phyloP scores from a whole-genome alignment of 2,329 filamentous ascomycete genomes.

The Arthrobotrys megalospora region DNA sequence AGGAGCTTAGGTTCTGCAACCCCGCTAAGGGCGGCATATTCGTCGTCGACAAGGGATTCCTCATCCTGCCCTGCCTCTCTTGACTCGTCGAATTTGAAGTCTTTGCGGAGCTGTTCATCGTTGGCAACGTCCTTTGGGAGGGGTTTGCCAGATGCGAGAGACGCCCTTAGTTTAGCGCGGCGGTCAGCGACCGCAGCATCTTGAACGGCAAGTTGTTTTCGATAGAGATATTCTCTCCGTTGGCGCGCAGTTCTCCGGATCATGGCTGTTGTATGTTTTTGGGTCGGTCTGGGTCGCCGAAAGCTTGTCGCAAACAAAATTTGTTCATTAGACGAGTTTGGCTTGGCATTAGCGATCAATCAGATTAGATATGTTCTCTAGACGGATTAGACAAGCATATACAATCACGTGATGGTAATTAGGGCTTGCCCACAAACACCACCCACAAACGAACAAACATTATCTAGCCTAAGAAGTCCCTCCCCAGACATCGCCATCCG shows the following conservation, averaged over 20 bases:
- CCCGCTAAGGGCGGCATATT: conserved; percentile 91
- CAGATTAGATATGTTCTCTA: not conserved
- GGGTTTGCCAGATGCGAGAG: conserved; percentile 85
- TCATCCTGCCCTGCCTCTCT: conserved; percentile 73
- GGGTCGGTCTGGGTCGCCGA: not conserved
- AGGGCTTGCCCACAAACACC: conserved; percentile 37
- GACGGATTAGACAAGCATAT: conserved; percentile 13
- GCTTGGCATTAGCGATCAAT: conserved; percentile 4
- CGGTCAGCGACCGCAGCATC: conserved; percentile 96
- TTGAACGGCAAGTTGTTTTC: conserved; percentile 85
- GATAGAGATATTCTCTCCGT: conserved; percentile 89
- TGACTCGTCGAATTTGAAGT: conserved; percentile 95
- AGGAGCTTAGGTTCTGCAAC: conserved; percentile 90
- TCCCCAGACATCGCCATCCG: conserved; percentile 5
- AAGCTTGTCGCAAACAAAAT: conserved; percentile 18
- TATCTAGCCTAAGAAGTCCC: not conserved
- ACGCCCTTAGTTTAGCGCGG: conserved; percentile 85
- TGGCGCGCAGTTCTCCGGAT: conserved; percentile 73
- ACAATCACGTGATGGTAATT: conserved; percentile 34
- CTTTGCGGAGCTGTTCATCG: conserved; percentile 84
- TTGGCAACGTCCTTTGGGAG: conserved; percentile 76
- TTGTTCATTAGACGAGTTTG: not conserved
- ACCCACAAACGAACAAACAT: conserved; percentile 11
- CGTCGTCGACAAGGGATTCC: conserved; percentile 83
- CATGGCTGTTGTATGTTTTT: conserved; percentile 74